Percentiles rank a stretch among this genome's conserved stretches.
Conservation (phyloP, 441 rosid species). For the Kokia cookei region DNA sequence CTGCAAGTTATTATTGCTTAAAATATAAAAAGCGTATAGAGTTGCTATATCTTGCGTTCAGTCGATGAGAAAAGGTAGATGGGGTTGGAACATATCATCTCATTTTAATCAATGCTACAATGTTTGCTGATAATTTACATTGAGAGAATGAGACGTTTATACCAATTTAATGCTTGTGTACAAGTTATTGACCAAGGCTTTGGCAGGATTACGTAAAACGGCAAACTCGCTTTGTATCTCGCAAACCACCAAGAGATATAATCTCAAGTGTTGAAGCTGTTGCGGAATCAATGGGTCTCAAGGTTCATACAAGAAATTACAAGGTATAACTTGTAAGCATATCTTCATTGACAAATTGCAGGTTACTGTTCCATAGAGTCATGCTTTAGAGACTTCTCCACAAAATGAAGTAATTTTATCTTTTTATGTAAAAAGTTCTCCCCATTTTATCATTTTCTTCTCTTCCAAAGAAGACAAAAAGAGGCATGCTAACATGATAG, state of each 20-base stretch:
- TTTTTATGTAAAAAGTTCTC: background rate
- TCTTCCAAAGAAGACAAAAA: background rate
- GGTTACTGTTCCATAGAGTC: background rate
- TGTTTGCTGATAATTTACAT: background rate
- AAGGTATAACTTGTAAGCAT: slow-evolving; percentile 42
- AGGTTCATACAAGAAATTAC: slow-evolving; percentile 63
- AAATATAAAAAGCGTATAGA: background rate
- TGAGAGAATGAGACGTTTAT: background rate
- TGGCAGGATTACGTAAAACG: slow-evolving; percentile 71
- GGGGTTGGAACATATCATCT: background rate
- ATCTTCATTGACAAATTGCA: background rate
- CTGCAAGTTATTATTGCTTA: background rate
- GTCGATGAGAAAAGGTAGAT: background rate
- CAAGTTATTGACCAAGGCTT: background rate
- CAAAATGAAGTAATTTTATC: background rate
- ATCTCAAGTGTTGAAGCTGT: slow-evolving; percentile 63
- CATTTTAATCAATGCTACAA: background rate
- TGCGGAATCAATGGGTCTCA: slow-evolving; percentile 58
- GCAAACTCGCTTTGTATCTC: slow-evolving; percentile 89
- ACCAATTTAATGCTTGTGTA: background rate
- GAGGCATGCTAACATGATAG: background rate
- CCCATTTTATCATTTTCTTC: background rate
- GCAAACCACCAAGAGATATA: slow-evolving; percentile 57
- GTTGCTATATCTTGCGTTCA: background rate
- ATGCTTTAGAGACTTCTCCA: background rate